These are phyloP conservation scores for Zymoseptoria brevis DNA, from an alignment of 2,329 filamentous ascomycete genomes.

Conservation along the genomic window DNA sequence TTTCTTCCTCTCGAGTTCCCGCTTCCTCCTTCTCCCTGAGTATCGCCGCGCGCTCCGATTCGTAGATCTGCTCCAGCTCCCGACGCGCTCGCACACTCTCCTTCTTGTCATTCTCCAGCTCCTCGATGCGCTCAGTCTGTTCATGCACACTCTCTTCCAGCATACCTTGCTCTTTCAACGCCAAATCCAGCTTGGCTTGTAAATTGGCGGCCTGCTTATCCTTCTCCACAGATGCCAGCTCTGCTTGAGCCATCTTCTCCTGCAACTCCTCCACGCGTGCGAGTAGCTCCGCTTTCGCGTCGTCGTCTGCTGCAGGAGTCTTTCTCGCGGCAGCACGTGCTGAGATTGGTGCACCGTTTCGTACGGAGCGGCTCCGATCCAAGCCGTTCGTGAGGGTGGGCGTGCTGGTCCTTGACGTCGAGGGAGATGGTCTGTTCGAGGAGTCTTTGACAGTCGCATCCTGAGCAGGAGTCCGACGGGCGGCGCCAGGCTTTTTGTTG, in stretches of 20 bases:
- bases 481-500: slow-evolving; percentile 13
- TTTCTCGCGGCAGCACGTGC: slow-evolving; percentile 64
- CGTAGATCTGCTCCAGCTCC: slow-evolving; percentile 88
- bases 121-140: slow-evolving; percentile 73
- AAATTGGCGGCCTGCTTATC: slow-evolving; percentile 79
- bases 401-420: slow-evolving; percentile 16
- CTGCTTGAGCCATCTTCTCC: slow-evolving; percentile 71
- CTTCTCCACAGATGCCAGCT: slow-evolving; percentile 60
- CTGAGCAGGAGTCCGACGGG: slow-evolving; percentile 1
- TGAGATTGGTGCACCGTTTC: slow-evolving; percentile 58
- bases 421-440: slow-evolving; percentile 6
- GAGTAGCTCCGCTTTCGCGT: slow-evolving; percentile 70
- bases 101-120: slow-evolving; percentile 73
- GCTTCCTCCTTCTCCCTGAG: slow-evolving; percentile 90
- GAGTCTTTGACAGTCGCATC: not conserved
- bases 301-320: slow-evolving; percentile 40
- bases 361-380: slow-evolving; percentile 52
- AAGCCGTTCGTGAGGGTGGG: slow-evolving; percentile 13
- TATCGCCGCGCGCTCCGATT: slow-evolving; percentile 78
- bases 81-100: slow-evolving; percentile 75
- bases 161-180: slow-evolving; percentile 71
- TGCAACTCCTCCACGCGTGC: slow-evolving; percentile 77
- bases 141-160: slow-evolving; percentile 85
- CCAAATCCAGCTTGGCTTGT: slow-evolving; percentile 78
- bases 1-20: slow-evolving; percentile 74